Percentiles rank a stretch among this genome's conserved stretches.
Evolutionary conservation across 352 stramenopile genomes (phyloP).

Genomic region (Phytophthora fragariaefolia): DNA sequence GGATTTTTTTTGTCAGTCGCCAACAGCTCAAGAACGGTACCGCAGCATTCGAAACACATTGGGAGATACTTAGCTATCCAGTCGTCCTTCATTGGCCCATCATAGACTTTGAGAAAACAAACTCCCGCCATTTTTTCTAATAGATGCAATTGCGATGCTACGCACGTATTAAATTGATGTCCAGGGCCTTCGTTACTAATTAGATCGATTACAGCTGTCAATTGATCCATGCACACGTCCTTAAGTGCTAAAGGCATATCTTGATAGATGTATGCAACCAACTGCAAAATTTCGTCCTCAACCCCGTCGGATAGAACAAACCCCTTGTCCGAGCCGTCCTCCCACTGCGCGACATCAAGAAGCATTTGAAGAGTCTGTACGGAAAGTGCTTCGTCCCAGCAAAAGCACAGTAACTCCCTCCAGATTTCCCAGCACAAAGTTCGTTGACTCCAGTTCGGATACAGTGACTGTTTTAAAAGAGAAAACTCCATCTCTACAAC

Average conservation of each 20-base stretch:
- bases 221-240: slow-evolving; percentile 50
- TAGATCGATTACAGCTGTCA: slow-evolving; percentile 49
- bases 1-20: slow-evolving; percentile 17
- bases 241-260: slow-evolving; percentile 49
- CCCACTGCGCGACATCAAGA: slow-evolving; percentile 40
- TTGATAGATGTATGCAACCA: slow-evolving; percentile 58
- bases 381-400: slow-evolving; percentile 50
- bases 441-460: slow-evolving; percentile 49
- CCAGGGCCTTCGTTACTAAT: slow-evolving; percentile 63
- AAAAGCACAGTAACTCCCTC: slow-evolving; percentile 64
- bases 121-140: slow-evolving; percentile 49
- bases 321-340: slow-evolving; percentile 19
- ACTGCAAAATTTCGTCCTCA: slow-evolving; percentile 42
- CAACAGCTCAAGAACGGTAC: slow-evolving; percentile 65
- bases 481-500: slow-evolving; percentile 50
- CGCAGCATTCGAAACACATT: slow-evolving; percentile 73
- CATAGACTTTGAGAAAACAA: slow-evolving; percentile 54
- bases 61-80: slow-evolving; percentile 69
- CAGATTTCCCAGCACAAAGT: slow-evolving; percentile 60
- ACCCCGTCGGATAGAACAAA: slow-evolving; percentile 39
- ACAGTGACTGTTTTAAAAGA: slow-evolving; percentile 60
- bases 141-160: slow-evolving; percentile 52
- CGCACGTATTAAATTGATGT: slow-evolving; percentile 47
- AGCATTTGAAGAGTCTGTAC: slow-evolving; percentile 41
- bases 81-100: slow-evolving; percentile 52